Percentiles rank a stretch among this genome's conserved stretches.
These are phyloP conservation scores for Jimgerdemannia flammicorona DNA, from an alignment of 192 early-diverging fungal species.

Conservation along the genomic window DNA sequence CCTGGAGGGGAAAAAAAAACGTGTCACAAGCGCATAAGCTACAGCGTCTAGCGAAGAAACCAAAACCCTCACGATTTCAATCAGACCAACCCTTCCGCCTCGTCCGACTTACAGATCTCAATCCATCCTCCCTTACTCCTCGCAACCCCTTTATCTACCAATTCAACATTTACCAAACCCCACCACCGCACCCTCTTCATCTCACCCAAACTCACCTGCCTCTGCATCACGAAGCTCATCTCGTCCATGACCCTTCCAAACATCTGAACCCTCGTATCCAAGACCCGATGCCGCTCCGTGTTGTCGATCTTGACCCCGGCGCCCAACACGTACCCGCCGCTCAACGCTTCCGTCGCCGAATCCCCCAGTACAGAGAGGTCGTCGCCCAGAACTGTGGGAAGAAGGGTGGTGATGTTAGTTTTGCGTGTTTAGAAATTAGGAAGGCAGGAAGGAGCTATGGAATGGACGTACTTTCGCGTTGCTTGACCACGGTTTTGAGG, in stretches of 20 bases:
- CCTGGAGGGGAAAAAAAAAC: conserved; percentile 4
- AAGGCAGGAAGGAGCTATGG: no score
- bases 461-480: background rate
- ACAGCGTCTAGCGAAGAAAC: background rate
- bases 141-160: no score
- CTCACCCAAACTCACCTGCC: background rate
- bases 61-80: no score
- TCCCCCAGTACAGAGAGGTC: conserved; percentile 36
- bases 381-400: conserved; percentile 4
- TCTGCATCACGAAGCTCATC: background rate
- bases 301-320: background rate
- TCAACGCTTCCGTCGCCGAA: background rate
- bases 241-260: background rate
- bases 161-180: no score
- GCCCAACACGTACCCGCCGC: background rate
- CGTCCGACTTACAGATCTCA: no score
- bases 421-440: background rate
- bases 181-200: background rate
- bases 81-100: no score
- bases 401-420: background rate
- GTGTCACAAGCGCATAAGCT: background rate
- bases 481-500: background rate
- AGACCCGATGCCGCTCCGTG: background rate
- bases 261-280: background rate
- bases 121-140: no score